These are phyloP conservation scores for Capsicum rhomboideum DNA, from an alignment of 257 asterid species.

Conservation along the genomic window DNA sequence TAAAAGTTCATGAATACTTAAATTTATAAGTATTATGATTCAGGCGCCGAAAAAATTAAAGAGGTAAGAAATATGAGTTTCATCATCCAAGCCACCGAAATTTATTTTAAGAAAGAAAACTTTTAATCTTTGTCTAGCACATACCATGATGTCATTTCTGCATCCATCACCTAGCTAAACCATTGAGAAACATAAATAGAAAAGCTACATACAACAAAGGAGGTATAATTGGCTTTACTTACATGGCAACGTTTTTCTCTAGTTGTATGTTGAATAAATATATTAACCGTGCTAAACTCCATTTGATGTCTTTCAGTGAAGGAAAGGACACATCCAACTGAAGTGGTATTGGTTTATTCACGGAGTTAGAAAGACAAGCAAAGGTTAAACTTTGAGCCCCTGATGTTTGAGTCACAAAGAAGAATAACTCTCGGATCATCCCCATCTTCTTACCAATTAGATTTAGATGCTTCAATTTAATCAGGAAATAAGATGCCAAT, in stretches of 20 bases:
- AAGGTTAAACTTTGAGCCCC: conserved; percentile 52
- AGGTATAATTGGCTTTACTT: conserved; percentile 28
- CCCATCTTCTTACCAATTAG: conserved; percentile 20
- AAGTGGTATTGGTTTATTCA: conserved; percentile 84
- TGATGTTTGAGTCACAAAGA: conserved; percentile 30
- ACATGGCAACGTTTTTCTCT: conserved; percentile 92
- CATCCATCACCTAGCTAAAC: not conserved
- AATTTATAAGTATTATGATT: not conserved
- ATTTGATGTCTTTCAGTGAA: conserved; percentile 62
- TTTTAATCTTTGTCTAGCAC: not conserved
- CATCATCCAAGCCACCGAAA: not conserved
- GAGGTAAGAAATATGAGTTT: not conserved
- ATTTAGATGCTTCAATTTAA: conserved; percentile 32
- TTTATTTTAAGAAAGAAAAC: not conserved
- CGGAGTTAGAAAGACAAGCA: conserved; percentile 76
- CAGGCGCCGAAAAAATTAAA: not conserved
- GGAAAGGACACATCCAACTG: conserved; percentile 78
- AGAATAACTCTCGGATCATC: conserved; percentile 37
- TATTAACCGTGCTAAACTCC: conserved; percentile 69
- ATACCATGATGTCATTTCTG: not conserved
- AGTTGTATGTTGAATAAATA: conserved; percentile 88
- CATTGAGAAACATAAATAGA: not conserved
- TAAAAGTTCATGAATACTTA: not conserved
- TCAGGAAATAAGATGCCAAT: conserved; percentile 36
- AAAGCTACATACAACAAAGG: not conserved